These are phyloP conservation scores for Kluyveromyces starmeri DNA, from an alignment of 805 yeast genomes.

Conservation along the genomic window DNA sequence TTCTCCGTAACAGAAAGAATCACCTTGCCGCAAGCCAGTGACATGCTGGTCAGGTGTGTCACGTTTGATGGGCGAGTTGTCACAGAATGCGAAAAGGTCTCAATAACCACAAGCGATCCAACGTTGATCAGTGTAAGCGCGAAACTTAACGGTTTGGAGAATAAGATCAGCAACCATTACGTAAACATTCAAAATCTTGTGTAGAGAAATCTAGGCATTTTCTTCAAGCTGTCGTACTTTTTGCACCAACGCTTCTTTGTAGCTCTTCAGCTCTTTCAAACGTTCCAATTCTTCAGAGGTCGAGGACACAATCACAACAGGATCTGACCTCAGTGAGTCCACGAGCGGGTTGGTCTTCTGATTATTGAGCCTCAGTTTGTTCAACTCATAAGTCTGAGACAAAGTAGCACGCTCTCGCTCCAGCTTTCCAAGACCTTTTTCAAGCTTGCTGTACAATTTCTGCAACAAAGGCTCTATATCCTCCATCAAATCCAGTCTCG, in stretches of 20 bases:
- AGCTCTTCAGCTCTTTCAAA: conserved; percentile 18
- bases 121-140: conserved; percentile 51
- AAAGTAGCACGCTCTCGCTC: conserved; percentile 23
- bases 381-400: conserved; percentile 24
- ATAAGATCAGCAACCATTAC: conserved; percentile 16
- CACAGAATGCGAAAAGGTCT: conserved; percentile 48
- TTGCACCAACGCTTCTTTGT: conserved; percentile 15
- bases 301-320: conserved; percentile 26
- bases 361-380: conserved; percentile 20
- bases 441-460: conserved; percentile 20
- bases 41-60: conserved; percentile 52
- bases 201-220: background rate
- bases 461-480: conserved; percentile 26
- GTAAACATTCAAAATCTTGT: conserved; percentile 11
- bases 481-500: conserved; percentile 25
- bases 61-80: conserved; percentile 55
- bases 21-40: conserved; percentile 34
- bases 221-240: conserved; percentile 9
- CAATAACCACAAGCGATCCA: conserved; percentile 62
- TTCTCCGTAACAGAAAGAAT: conserved; percentile 25
- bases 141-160: conserved; percentile 53
- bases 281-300: conserved; percentile 26
- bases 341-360: conserved; percentile 4
- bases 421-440: conserved; percentile 18
- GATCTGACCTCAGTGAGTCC: conserved; percentile 15